Evolutionary conservation across 2,329 filamentous ascomycete species (phyloP), one percentile per base, ranked within the genome.

Genomic region (Colletotrichum musicola): DNA sequence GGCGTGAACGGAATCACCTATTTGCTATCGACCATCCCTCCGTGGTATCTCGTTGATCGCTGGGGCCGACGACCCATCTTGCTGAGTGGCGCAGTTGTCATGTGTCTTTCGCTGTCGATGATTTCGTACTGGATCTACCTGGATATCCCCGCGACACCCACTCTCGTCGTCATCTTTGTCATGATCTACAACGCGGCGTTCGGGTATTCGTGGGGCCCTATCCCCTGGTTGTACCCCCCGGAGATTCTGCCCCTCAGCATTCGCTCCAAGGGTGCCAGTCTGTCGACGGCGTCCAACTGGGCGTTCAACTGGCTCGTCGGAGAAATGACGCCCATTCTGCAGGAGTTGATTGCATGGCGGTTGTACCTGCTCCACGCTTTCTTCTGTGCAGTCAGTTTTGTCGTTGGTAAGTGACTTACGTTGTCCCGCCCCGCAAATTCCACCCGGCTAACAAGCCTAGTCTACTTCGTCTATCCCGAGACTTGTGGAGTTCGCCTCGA

Each of bases 181-280:
- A 97, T 98, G 92, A 92, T 98, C 57, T 99, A 98, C 83, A 99
- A 99, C 76, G 96, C 95, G 5, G 93, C 96, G 7, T 99, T 98
- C 78, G 96, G 96, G 55, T 97, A 95, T 77, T 89, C 87, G 16
- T 99, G 96, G 96, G 96, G 96, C 18, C 96, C 96, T 1, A 97
- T 99, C 70, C 96, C 96, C 9, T 99, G 96, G 96, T 85, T 99
- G 16, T 98, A 98, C 79, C 96, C 96, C 14, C 96, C 96, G n/a
- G 96, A 99, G 85, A 99, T 99, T 71, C 86, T 99, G 50, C 96
- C 96, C 4, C 85, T 99, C 69, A 98, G 94, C 84, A 98, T 98
- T 77, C 91, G 96, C 75, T 97, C 95, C 69, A 98, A 98, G 85
- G 96, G 96, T 70, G 95, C 96, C 62, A 97, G 94, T 86, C 82